A percentile compares a stretch with the other conserved stretches of the same genome.
These are phyloP conservation scores for Elongisporangium anandrum DNA, from an alignment of 352 stramenopile species.

Conservation along the genomic window DNA sequence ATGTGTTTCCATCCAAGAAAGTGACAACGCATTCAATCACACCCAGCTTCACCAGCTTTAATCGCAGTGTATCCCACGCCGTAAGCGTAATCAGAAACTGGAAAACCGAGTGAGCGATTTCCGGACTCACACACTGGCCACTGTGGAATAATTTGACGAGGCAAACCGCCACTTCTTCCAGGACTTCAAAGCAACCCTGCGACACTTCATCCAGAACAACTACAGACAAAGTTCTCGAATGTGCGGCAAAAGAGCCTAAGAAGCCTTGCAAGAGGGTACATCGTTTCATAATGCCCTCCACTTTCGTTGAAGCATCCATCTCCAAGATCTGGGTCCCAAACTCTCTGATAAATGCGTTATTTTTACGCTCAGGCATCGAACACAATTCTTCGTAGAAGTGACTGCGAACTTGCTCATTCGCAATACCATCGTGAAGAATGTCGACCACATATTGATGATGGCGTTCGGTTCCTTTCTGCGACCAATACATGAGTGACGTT, in stretches of 20 bases:
- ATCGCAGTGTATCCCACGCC: slow-evolving; percentile 23
- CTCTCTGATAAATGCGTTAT: slow-evolving; percentile 60
- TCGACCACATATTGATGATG: slow-evolving; percentile 77
- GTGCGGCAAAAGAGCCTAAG: slow-evolving; percentile 19
- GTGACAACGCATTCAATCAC: slow-evolving; percentile 31
- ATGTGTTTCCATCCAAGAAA: neutral
- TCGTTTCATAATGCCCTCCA: slow-evolving; percentile 59
- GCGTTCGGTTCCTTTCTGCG: slow-evolving; percentile 77
- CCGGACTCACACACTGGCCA: slow-evolving; percentile 10
- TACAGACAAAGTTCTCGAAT: neutral
- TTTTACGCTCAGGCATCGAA: slow-evolving; percentile 35
- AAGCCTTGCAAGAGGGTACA: slow-evolving; percentile 49
- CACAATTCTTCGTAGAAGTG: slow-evolving; percentile 69
- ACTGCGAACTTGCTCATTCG: slow-evolving; percentile 21
- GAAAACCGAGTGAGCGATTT: slow-evolving; percentile 25
- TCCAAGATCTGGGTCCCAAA: slow-evolving; percentile 68
- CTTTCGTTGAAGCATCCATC: slow-evolving; percentile 49
- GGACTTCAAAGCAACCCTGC: slow-evolving; percentile 46
- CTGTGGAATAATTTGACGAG: slow-evolving; percentile 25
- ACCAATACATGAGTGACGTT: slow-evolving; percentile 76
- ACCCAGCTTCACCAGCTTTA: slow-evolving; percentile 43
- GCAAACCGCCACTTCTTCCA: slow-evolving; percentile 56
- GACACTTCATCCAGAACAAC: slow-evolving; percentile 35
- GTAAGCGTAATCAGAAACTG: slow-evolving; percentile 38
- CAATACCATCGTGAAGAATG: slow-evolving; percentile 68